Evolutionary conservation across 2,329 filamentous ascomycete genomes (phyloP), one percentile per base, ranked within the genome.

Genomic region (Stagonosporopsis chrysanthemi): DNA sequence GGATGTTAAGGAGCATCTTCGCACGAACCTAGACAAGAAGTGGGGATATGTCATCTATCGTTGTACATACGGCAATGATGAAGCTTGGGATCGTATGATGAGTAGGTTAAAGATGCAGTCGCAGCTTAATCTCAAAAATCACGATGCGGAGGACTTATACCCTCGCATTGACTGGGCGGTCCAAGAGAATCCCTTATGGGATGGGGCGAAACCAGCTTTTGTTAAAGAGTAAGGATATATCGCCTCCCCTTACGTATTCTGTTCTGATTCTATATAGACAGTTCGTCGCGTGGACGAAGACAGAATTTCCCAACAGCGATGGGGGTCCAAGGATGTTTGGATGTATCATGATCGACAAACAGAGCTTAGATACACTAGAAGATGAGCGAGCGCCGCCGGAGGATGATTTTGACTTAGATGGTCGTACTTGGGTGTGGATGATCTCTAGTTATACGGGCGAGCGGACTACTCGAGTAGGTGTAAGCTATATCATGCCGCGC

Each of bases 21-120:
- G 43, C 43, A 46, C 29, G 14, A n/a, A 46, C 14, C 43, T 3
- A 15, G 43, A 26, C 6, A 17, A 46, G 43, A 63, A 61, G 45
- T 53, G 51, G 23, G 60, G 60, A 33, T 56, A 58, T 24, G 44
- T 56, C 9, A 41, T 63, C 19, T 63, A 63, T 41, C 57, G 50
- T 33, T 57, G 50, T 35, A 60, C 60, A 24, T 61, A 61, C 28
- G 44, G 41, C 22, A 31, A 54, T 19, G 35, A 63, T n/a, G 31
- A 38, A 11, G n/a, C 38, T 19, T 61, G 54, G 58, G 47, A 40
- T 4, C 45, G 47, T 19, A 58, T 63, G 31, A 56, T 58, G 57
- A 40, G 41, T 28, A 12, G 46, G 8, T 23, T 58, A 3, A 49
- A 41, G 15, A 15, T 38, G 8, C 51, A 48, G 8, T 29, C 46